phyloP scores from a whole-genome alignment of 306 rosid genomes.

The Cucumis hystrix region DNA sequence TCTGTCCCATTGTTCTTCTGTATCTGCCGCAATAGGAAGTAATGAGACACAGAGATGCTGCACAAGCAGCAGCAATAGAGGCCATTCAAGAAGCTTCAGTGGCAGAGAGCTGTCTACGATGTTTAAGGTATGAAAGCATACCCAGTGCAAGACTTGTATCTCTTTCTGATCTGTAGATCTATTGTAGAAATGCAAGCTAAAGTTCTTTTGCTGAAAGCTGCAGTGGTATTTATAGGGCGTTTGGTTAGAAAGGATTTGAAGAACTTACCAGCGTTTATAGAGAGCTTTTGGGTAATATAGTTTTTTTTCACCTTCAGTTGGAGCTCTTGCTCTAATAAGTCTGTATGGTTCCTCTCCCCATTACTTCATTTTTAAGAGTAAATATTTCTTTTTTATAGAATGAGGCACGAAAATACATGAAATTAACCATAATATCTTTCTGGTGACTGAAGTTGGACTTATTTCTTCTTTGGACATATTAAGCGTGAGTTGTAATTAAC shows the following conservation, averaged over 20 bases:
- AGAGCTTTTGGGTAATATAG: not conserved
- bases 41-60: conserved; percentile 84
- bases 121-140: conserved; percentile 52
- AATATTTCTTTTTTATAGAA: not conserved
- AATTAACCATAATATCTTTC: not conserved
- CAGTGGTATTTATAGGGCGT: not conserved
- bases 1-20: not conserved
- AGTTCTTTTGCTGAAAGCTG: not conserved
- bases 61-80: conserved; percentile 79
- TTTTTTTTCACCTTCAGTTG: not conserved
- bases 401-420: not conserved
- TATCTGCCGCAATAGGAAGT: conserved; percentile 49
- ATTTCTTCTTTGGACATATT: not conserved
- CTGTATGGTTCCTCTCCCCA: not conserved
- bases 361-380: not conserved
- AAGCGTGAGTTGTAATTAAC: not conserved
- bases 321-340: not conserved
- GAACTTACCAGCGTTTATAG: not conserved
- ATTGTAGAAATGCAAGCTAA: not conserved
- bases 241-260: not conserved
- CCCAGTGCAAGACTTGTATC: not conserved
- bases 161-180: not conserved
- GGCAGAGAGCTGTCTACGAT: conserved; percentile 74
- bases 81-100: conserved; percentile 95
- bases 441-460: not conserved